Conservation (phyloP, 768 basidiomycete genomes). For the Kwoniella dendrophila region DNA sequence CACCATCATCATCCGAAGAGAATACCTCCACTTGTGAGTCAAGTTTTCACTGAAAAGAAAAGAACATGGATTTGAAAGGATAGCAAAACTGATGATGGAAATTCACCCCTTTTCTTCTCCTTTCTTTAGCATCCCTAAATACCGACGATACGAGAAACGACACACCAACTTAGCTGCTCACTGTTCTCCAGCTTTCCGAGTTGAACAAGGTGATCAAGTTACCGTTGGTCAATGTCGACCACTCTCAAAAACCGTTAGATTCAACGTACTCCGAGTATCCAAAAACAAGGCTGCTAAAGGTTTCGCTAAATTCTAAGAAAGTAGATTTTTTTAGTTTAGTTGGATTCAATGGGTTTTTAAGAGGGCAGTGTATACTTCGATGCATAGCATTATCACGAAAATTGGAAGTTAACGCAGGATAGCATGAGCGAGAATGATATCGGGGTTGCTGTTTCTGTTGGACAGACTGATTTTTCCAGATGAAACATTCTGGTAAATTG, state of each 20-base stretch:
- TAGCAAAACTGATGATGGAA: neutral
- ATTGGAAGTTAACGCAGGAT: too few relatives aligned
- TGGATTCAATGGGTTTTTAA: slow-evolving; percentile 3
- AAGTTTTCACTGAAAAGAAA: neutral
- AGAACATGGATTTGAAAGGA: neutral
- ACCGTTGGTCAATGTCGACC: slow-evolving; percentile 99
- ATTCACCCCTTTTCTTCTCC: slow-evolving; percentile 62
- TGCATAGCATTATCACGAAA: slow-evolving; percentile 29
- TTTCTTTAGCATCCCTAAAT: slow-evolving; percentile 96
- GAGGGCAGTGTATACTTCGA: slow-evolving; percentile 25
- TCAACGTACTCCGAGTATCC: slow-evolving; percentile 95
- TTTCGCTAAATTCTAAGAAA: slow-evolving; percentile 82
- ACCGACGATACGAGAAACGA: slow-evolving; percentile 87
- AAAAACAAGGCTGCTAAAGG: slow-evolving; percentile 93
- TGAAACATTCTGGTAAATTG: too few relatives aligned
- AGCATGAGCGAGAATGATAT: too few relatives aligned
- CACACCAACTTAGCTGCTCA: slow-evolving; percentile 99
- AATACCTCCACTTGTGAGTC: slow-evolving; percentile 57
- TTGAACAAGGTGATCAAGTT: slow-evolving; percentile 87
- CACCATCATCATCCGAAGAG: slow-evolving; percentile 87
- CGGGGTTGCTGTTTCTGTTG: too few relatives aligned
- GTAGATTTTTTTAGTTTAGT: neutral
- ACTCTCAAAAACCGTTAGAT: slow-evolving; percentile 96
- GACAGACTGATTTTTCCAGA: too few relatives aligned
- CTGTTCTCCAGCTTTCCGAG: slow-evolving; percentile 98